These are phyloP conservation scores for Dendrocalamus latiflorus DNA, from an alignment of 202 grass and related monocot species.

Conservation along the genomic window DNA sequence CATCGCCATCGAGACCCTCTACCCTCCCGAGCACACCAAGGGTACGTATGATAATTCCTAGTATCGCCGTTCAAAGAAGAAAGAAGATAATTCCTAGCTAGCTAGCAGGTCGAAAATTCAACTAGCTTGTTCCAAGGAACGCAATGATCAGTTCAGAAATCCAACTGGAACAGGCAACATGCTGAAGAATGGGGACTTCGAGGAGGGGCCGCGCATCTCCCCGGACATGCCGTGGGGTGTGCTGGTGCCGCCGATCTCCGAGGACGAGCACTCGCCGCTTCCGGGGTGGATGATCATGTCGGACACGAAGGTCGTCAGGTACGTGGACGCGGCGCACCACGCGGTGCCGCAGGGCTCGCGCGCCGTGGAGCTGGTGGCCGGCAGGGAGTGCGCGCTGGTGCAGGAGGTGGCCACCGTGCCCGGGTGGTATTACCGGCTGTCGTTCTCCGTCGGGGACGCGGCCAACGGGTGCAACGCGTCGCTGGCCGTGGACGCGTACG, in stretches of 20 bases:
- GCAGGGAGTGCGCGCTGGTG: constrained; percentile 60
- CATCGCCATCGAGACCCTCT: constrained; percentile 60
- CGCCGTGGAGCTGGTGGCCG: constrained; percentile 76
- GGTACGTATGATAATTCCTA: constrained; percentile 7
- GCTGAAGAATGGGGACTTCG: constrained; percentile 80
- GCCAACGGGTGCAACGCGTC: no score
- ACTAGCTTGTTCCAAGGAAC: no score
- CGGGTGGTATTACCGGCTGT: constrained; percentile 42
- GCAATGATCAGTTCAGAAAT: no score
- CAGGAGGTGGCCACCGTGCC: constrained; percentile 64
- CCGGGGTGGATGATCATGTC: constrained; percentile 84
- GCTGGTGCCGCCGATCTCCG: constrained; percentile 49
- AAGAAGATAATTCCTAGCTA: no score
- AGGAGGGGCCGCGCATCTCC: constrained; percentile 80
- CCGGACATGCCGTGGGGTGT: constrained; percentile 68
- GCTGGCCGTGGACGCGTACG: no score
- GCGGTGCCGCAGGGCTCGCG: constrained; percentile 49
- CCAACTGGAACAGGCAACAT: constrained; percentile 48
- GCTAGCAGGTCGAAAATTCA: no score
- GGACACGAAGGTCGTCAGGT: constrained; percentile 68
- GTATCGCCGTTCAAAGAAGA: no score
- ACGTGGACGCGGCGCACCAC: constrained; percentile 70
- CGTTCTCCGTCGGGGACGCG: constrained; percentile 70
- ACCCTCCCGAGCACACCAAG: constrained; percentile 52
- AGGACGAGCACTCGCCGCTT: constrained; percentile 66